Evolutionary conservation across 1,284 basidiomycete genomes (phyloP), one percentile per base, ranked within the genome.

Genomic region (Gymnopus androsaceus): DNA sequence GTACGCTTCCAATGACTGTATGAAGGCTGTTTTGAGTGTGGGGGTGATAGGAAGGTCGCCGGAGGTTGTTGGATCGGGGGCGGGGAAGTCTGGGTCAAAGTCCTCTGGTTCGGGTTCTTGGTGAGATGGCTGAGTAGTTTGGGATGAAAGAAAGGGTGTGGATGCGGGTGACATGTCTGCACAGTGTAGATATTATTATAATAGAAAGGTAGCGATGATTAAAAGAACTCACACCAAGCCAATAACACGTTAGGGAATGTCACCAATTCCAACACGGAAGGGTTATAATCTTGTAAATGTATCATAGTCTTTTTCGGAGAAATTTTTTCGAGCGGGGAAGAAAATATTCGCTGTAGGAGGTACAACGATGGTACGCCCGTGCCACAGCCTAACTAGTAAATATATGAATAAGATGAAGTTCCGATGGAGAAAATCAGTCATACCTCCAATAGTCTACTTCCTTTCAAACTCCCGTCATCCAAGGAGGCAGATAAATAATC

Each of bases 231-330:
- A 91, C 90, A 92, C 89, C 90, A 96, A 25, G 89, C 78, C 14
- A 98, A 80, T 19, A 98, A 69, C 36, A 98, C 72, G 67, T 98
- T 99, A 0, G 96, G 94, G 4, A 94, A 76, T 0, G 94, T 95
- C 36, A 93, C 88, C 2, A 96, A 82, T 47, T 88, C 82, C 1
- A 98, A 73, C 1, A 95, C 94, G 14, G 90, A 84, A 0, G 76
- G 71, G 66, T 98, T 99, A 75, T 95, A 99, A 71, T 99, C 96
- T 77, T 98, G 95, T 3, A 98, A 72, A 64, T 94, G 88, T n/a
- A 98, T 66, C 3, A 81, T 72, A 0, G 85, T 87, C 42, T 71
- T 72, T 49, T 61, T 52, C 11, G 60, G 56, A 25, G 25, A 15
- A 2, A 25, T 15, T 27, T 27, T 15, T 3, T 54, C 46, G 17